phyloP scores from a whole-genome alignment of 2,329 filamentous ascomycete genomes.

The Metarhizium robertsii region DNA sequence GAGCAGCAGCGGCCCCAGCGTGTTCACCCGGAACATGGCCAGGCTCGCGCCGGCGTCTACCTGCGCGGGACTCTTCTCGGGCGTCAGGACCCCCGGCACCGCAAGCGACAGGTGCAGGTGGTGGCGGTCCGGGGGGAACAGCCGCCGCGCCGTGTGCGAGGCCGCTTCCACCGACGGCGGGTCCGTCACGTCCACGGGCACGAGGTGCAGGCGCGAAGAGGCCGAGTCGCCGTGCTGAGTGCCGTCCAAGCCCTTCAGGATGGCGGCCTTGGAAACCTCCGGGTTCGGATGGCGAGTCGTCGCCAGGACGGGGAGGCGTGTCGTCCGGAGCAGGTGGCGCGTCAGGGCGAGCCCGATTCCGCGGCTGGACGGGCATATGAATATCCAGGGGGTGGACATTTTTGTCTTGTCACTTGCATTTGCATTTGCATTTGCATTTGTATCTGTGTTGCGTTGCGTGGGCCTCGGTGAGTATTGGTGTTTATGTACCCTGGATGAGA shows the following conservation, averaged over 20 bases:
- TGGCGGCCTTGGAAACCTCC: slow-evolving; percentile 20
- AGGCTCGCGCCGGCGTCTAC: slow-evolving; percentile 52
- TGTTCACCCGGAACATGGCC: slow-evolving; percentile 65
- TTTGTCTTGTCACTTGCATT: slow-evolving; percentile 14
- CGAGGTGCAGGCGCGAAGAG: slow-evolving; percentile 28
- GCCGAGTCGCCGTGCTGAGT: slow-evolving; percentile 9
- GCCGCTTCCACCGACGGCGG: slow-evolving; percentile 54
- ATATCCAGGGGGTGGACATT: slow-evolving; percentile 40
- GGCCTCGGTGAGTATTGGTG: not conserved
- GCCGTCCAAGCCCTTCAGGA: slow-evolving; percentile 21
- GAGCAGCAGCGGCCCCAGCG: slow-evolving; percentile 64
- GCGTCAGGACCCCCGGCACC: slow-evolving; percentile 61
- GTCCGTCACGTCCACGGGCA: slow-evolving; percentile 40
- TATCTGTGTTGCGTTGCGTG: not conserved
- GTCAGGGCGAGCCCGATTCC: slow-evolving; percentile 41
- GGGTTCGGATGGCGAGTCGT: slow-evolving; percentile 29
- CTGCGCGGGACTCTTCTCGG: slow-evolving; percentile 62
- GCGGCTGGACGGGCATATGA: slow-evolving; percentile 37
- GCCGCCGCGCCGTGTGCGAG: slow-evolving; percentile 34
- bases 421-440: not conserved
- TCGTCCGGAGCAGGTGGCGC: slow-evolving; percentile 37
- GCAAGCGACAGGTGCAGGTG: slow-evolving; percentile 62
- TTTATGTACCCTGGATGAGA: not conserved
- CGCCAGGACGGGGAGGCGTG: slow-evolving; percentile 37
- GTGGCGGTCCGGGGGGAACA: slow-evolving; percentile 41